Conservation (phyloP, 2,329 filamentous ascomycete genomes). For the Magnaporthiopsis incrustans region DNA sequence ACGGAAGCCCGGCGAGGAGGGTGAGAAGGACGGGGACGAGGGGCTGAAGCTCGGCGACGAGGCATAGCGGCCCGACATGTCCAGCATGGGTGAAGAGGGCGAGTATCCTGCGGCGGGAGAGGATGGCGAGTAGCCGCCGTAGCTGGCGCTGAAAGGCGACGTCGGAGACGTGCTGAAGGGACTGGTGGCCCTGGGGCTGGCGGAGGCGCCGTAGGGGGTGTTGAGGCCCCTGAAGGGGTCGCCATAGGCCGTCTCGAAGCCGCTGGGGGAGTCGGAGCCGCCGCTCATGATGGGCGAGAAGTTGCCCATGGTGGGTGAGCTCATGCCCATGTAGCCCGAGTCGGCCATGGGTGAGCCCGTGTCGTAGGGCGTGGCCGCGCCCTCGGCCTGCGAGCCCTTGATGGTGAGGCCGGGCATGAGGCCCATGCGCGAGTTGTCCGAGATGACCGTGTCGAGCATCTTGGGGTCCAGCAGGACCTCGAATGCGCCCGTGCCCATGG, state of each 20-base stretch:
- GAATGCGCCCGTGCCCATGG: constrained; percentile 94
- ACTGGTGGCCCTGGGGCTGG: constrained; percentile 60
- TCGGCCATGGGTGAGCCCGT: constrained; percentile 72
- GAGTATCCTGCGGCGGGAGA: constrained; percentile 70
- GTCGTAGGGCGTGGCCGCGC: constrained; percentile 92
- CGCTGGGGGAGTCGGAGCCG: constrained; percentile 62
- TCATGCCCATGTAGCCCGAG: constrained; percentile 56
- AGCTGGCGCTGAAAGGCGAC: constrained; percentile 52
- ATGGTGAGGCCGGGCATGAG: constrained; percentile 72
- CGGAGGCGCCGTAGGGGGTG: constrained; percentile 56
- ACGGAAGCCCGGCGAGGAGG: constrained; percentile 51
- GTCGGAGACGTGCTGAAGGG: constrained; percentile 67
- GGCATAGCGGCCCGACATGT: constrained; percentile 39
- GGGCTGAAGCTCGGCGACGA: constrained; percentile 56
- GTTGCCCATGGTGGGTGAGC: constrained; percentile 53
- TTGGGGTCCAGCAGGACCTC: constrained; percentile 88
- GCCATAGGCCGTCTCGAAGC: constrained; percentile 56
- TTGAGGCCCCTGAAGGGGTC: constrained; percentile 38
- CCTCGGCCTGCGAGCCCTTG: constrained; percentile 67
- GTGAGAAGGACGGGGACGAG: constrained; percentile 56
- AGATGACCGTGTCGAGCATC: constrained; percentile 92
- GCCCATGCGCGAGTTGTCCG: constrained; percentile 80
- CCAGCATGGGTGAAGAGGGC: constrained; percentile 64
- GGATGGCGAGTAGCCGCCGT: constrained; percentile 63
- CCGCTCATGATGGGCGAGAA: constrained; percentile 72